Percentiles rank a stretch among this genome's conserved stretches.
These are phyloP conservation scores for Poronia punctata DNA, from an alignment of 495 filamentous ascomycete genomes.

Conservation along the genomic window DNA sequence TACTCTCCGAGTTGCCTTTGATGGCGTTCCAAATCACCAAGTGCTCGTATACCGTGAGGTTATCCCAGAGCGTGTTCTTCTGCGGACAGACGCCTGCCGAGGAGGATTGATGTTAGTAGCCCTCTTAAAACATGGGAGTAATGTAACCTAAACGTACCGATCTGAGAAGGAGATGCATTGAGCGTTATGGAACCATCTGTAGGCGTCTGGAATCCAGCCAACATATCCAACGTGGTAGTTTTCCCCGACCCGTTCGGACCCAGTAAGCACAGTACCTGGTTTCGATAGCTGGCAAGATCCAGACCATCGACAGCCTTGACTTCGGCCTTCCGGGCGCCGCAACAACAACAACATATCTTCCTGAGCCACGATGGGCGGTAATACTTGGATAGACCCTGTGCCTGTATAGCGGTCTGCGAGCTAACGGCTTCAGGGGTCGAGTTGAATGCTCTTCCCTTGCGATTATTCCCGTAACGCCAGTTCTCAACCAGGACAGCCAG, in stretches of 20 bases:
- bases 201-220: conserved; percentile 58
- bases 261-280: conserved; percentile 63
- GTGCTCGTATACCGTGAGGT: conserved; percentile 64
- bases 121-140: neutral
- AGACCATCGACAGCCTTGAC: conserved; percentile 58
- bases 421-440: conserved; percentile 6
- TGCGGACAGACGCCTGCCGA: conserved; percentile 62
- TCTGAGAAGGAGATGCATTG: conserved; percentile 26
- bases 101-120: conserved; percentile 3
- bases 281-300: conserved; percentile 49
- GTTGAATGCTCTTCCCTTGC: conserved; percentile 37
- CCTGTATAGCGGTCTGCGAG: conserved; percentile 30
- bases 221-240: conserved; percentile 65
- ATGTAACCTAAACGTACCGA: conserved; percentile 9
- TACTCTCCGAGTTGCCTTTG: conserved; percentile 46
- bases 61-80: conserved; percentile 70
- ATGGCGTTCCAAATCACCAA: conserved; percentile 60
- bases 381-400: conserved; percentile 12
- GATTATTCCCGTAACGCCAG: conserved; percentile 54
- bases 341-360: conserved; percentile 40
- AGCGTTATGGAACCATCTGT: conserved; percentile 55
- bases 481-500: conserved; percentile 57
- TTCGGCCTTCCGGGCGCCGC: conserved; percentile 37
- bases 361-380: conserved; percentile 56
- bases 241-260: conserved; percentile 74